Percentiles rank a stretch among this genome's conserved stretches.
phyloP scores from a whole-genome alignment of 345 rosid genomes.

The Aurinia saxatilis region DNA sequence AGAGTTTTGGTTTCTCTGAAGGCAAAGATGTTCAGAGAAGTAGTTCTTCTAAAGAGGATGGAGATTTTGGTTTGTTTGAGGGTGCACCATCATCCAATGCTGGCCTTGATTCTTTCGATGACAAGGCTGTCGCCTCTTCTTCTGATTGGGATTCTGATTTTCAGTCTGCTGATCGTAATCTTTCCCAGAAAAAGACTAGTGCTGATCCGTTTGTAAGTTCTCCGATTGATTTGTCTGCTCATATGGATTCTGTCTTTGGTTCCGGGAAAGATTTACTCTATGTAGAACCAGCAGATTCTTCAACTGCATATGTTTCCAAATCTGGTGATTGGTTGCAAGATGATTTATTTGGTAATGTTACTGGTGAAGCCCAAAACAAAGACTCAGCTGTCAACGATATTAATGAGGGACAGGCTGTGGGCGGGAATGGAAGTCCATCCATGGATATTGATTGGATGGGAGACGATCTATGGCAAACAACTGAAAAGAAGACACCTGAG shows the following conservation, averaged over 20 bases:
- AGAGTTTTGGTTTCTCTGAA: no score
- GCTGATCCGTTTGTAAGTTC: conserved; percentile 40
- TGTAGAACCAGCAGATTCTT: conserved; percentile 29
- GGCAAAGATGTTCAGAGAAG: no score
- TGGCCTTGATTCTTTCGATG: conserved; percentile 18
- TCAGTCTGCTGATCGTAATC: conserved; percentile 37
- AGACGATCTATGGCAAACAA: conserved; percentile 32
- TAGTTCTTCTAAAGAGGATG: no score
- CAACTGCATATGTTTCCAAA: conserved; percentile 29
- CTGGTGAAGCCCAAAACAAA: conserved; percentile 20
- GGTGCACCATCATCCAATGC: conserved; percentile 34
- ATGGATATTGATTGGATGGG: conserved; percentile 38
- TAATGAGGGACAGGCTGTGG: conserved; percentile 13
- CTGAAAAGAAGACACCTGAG: conserved; percentile 7
- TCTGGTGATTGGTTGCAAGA: conserved; percentile 44
- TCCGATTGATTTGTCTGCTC: conserved; percentile 45
- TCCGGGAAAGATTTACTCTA: conserved; percentile 28
- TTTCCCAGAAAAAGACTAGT: conserved; percentile 25
- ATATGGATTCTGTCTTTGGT: conserved; percentile 59
- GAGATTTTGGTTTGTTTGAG: conserved; percentile 35
- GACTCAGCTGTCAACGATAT: conserved; percentile 15
- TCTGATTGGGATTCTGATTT: conserved; percentile 47
- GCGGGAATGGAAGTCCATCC: conserved; percentile 31
- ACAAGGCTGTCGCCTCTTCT: conserved; percentile 31
- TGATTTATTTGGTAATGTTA: conserved; percentile 34